Percentiles rank a stretch among this genome's conserved stretches.
These are phyloP conservation scores for Vaccinium corymbosum DNA, from an alignment of 148 eudicot genomes.

Conservation along the genomic window DNA sequence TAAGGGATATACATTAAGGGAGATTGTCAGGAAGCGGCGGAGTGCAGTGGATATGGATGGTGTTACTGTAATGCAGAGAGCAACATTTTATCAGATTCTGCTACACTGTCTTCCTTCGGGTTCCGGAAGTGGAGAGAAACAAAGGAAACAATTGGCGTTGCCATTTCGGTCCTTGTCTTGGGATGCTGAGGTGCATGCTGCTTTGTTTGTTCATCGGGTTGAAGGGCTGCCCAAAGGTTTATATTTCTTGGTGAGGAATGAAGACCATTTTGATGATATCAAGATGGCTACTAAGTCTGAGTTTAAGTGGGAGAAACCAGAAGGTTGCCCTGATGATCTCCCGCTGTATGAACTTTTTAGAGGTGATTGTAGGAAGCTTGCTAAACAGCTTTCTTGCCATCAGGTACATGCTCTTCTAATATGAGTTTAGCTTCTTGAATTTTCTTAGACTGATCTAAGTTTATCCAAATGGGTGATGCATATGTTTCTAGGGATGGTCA, in stretches of 20 bases:
- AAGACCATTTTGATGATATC: slow-evolving; percentile 69
- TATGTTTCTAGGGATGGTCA: not conserved
- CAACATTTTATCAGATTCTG: slow-evolving; percentile 80
- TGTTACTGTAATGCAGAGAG: slow-evolving; percentile 43
- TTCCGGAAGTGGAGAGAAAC: slow-evolving; percentile 43
- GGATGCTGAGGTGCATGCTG: slow-evolving; percentile 92
- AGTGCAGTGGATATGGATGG: slow-evolving; percentile 99
- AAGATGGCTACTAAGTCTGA: slow-evolving; percentile 53
- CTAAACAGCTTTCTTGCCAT: slow-evolving; percentile 82
- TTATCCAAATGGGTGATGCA: not conserved
- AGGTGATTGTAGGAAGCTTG: slow-evolving; percentile 50
- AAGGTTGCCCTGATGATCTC: slow-evolving; percentile 79
- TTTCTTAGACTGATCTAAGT: too few species aligned
- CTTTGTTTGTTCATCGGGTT: slow-evolving; percentile 81
- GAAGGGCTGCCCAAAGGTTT: slow-evolving; percentile 73
- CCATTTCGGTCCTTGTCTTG: slow-evolving; percentile 79
- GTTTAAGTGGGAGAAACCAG: slow-evolving; percentile 82
- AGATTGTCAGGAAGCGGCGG: slow-evolving; percentile 76
- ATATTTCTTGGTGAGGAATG: slow-evolving; percentile 90
- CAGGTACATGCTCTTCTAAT: slow-evolving; percentile 45
- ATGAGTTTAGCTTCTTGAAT: not conserved
- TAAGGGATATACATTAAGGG: slow-evolving; percentile 51
- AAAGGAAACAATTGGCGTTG: slow-evolving; percentile 73
- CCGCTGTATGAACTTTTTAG: slow-evolving; percentile 73
- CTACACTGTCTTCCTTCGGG: slow-evolving; percentile 91